Conservation (phyloP, 2,329 filamentous ascomycete genomes). For the Monilinia aucupariae region DNA sequence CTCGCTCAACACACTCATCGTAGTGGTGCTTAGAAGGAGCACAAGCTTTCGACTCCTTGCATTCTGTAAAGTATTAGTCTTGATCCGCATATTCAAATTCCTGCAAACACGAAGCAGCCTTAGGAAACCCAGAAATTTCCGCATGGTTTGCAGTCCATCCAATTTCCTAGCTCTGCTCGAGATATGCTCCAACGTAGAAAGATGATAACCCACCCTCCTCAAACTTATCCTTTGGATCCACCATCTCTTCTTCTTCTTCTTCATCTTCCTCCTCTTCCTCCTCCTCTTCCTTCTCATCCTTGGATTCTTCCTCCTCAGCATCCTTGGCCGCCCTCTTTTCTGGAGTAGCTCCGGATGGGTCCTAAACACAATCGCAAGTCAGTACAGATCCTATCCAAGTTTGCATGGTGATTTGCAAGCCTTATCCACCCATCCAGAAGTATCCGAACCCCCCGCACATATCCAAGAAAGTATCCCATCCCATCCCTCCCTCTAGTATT, state of each 20-base stretch:
- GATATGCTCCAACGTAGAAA: neutral
- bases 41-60: constrained; percentile 80
- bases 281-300: constrained; percentile 41
- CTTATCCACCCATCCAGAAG: neutral
- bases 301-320: constrained; percentile 35
- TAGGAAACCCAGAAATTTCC: neutral
- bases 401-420: neutral
- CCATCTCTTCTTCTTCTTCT: constrained; percentile 68
- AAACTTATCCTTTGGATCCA: constrained; percentile 80
- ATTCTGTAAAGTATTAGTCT: constrained; percentile 56
- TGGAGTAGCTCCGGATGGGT: constrained; percentile 21
- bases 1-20: constrained; percentile 95
- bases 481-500: neutral
- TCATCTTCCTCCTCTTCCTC: constrained; percentile 50
- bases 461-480: neutral
- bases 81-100: neutral
- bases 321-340: constrained; percentile 35
- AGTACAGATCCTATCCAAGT: neutral
- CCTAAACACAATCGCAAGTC: constrained; percentile 15
- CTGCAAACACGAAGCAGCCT: neutral
- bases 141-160: neutral
- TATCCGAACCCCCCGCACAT: constrained; percentile 6
- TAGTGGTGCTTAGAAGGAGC: constrained; percentile 92
- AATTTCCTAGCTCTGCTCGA: neutral
- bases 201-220: constrained; percentile 73